Conservation (phyloP, 352 stramenopile species). For the Phytophthora syringae region DNA sequence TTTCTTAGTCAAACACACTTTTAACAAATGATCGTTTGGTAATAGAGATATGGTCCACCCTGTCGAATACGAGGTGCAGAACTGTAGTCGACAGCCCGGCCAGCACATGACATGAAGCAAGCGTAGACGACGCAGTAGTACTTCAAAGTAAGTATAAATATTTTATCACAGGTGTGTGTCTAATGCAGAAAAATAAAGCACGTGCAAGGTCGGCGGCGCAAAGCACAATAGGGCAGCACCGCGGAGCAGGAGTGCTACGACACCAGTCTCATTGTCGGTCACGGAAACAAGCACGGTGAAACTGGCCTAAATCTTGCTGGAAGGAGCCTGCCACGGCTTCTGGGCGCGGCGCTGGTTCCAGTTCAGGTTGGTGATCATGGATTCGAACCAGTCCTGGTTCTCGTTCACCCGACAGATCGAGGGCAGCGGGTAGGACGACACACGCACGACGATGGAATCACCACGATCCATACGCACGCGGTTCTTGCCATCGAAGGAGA, state of each 20-base stretch:
- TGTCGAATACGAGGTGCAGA: no score
- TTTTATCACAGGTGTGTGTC: constrained; percentile 36
- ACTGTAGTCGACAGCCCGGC: no score
- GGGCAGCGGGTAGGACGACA: constrained; percentile 89
- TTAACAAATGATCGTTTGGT: no score
- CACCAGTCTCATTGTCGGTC: constrained; percentile 9
- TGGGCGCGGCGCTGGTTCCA: constrained; percentile 91
- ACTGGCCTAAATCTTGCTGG: constrained; percentile 37
- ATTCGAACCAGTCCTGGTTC: constrained; percentile 93
- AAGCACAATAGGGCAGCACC: constrained; percentile 2
- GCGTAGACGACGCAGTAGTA: no score
- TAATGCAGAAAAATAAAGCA: constrained; percentile 35
- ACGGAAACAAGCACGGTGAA: constrained; percentile 9
- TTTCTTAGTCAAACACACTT: no score
- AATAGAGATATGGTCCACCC: no score
- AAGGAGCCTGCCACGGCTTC: constrained; percentile 72
- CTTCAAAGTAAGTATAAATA: constrained; percentile 37
- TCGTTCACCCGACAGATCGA: constrained; percentile 89
- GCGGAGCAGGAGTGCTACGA: constrained; percentile 11
- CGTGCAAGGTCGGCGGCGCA: constrained; percentile 24
- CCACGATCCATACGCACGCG: constrained; percentile 87
- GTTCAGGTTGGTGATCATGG: constrained; percentile 93
- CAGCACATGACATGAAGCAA: background rate
- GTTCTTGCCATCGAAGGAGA: constrained; percentile 94
- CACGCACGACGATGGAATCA: constrained; percentile 85